Evolutionary conservation across 805 yeast genomes (phyloP).

Genomic region (baker's yeast (Saccharomyces cerevisiae)): DNA sequence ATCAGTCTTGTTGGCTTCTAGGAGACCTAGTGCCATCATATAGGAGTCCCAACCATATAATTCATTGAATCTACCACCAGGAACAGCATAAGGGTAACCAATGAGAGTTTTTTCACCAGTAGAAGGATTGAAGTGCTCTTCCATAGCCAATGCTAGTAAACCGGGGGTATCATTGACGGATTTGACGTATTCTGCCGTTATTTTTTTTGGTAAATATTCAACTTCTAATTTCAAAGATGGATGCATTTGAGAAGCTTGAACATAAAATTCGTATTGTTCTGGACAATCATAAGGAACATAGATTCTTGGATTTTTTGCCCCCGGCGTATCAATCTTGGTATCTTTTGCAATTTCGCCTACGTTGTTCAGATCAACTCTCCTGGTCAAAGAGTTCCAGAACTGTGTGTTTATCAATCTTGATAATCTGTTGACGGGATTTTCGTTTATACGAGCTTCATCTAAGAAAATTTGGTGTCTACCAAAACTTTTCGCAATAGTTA

Average conservation of each 20-base stretch:
- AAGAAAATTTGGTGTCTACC: conserved; percentile 71
- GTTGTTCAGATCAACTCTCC: conserved; percentile 55
- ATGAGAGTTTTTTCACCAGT: conserved; percentile 43
- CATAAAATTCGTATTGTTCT: conserved; percentile 68
- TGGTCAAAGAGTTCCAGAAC: conserved; percentile 75
- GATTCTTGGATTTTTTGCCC: conserved; percentile 59
- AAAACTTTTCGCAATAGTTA: conserved; percentile 74
- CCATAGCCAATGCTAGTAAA: conserved; percentile 69
- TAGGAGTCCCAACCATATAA: conserved; percentile 98
- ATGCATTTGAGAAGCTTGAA: conserved; percentile 41
- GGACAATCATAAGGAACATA: conserved; percentile 63
- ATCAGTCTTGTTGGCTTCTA: conserved; percentile 55
- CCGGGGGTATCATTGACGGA: conserved; percentile 82
- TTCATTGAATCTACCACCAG: conserved; percentile 96
- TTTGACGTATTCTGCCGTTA: conserved; percentile 70
- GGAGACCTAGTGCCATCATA: conserved; percentile 77
- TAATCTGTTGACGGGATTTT: conserved; percentile 77
- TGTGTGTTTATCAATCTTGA: conserved; percentile 62
- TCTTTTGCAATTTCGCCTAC: conserved; percentile 68
- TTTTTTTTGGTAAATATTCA: conserved; percentile 62
- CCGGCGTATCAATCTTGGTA: conserved; percentile 60
- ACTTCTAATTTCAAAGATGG: conserved; percentile 62
- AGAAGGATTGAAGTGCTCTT: conserved; percentile 41
- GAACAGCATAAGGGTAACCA: conserved; percentile 85
- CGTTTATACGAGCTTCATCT: conserved; percentile 77